These are phyloP conservation scores for Grosmannia huntii DNA, from an alignment of 2,329 filamentous ascomycete species.

Conservation along the genomic window DNA sequence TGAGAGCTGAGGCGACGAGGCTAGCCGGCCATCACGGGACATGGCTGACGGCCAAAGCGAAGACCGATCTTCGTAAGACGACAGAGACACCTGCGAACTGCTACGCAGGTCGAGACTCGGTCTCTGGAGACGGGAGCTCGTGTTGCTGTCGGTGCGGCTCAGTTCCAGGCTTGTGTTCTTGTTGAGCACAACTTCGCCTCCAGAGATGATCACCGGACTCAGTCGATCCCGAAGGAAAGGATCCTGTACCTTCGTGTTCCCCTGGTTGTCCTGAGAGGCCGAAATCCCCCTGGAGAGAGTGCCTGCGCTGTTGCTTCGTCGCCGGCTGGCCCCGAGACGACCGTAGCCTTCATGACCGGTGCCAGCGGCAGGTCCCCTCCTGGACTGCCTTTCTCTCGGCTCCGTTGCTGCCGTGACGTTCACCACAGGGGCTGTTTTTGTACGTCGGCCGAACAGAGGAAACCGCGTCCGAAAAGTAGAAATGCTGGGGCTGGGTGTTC, in stretches of 20 bases:
- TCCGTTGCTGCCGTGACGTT: conserved; percentile 25
- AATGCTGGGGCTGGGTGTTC: conserved; percentile 43
- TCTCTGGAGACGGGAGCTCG: conserved; percentile 27
- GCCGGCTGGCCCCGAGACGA: conserved; percentile 45
- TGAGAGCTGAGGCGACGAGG: conserved; percentile 18
- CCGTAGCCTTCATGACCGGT: conserved; percentile 87
- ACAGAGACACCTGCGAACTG: conserved; percentile 26
- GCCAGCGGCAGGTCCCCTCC: conserved; percentile 78
- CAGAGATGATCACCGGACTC: conserved; percentile 53
- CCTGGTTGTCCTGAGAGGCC: conserved; percentile 38
- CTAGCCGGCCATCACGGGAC: conserved; percentile 22
- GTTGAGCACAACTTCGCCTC: conserved; percentile 49
- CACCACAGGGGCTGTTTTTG: conserved; percentile 44
- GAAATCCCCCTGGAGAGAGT: conserved; percentile 32
- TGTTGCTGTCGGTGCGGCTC: conserved; percentile 35
- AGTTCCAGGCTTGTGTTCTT: conserved; percentile 39
- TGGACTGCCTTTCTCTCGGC: conserved; percentile 43
- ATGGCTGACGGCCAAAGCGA: conserved; percentile 43
- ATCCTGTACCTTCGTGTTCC: conserved; percentile 32
- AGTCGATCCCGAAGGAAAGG: conserved; percentile 48
- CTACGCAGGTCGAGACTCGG: conserved; percentile 30
- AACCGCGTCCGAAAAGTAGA: conserved; percentile 53
- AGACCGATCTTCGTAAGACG: conserved; percentile 28
- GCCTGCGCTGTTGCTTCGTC: conserved; percentile 49
- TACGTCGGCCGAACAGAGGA: conserved; percentile 62